phyloP scores from a whole-genome alignment of 169 alveolate genomes.

The Plasmodium cynomolgi region DNA sequence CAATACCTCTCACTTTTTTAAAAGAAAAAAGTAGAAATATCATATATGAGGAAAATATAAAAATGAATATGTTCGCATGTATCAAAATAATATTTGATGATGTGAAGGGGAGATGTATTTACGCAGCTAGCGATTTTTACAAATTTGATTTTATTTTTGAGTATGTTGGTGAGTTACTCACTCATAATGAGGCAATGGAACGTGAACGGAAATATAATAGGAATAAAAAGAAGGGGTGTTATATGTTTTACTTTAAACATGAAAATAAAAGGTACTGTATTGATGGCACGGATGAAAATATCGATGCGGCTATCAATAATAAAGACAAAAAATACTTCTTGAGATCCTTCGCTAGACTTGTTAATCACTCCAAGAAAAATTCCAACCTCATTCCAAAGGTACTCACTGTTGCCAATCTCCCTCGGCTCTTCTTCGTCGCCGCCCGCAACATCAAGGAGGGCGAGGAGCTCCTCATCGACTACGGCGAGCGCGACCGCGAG shows the following conservation, averaged over 20 bases:
- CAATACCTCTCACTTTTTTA: conserved; percentile 27
- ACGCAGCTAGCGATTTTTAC: conserved; percentile 86
- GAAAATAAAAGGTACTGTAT: conserved; percentile 85
- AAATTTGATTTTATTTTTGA: conserved; percentile 89
- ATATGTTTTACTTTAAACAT: conserved; percentile 88
- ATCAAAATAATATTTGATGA: conserved; percentile 54
- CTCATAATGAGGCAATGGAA: conserved; percentile 86
- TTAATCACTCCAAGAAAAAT: conserved; percentile 89
- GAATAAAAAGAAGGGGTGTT: conserved; percentile 80
- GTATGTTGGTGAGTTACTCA: conserved; percentile 88
- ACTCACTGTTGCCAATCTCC: conserved; percentile 75
- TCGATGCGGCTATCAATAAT: conserved; percentile 83
- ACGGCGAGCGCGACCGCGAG: conserved; percentile 90
- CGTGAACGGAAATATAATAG: conserved; percentile 82
- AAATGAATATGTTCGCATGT: conserved; percentile 72
- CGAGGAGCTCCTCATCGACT: conserved; percentile 91
- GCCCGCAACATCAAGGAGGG: conserved; percentile 86
- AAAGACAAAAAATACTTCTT: conserved; percentile 33
- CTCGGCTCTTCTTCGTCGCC: conserved; percentile 87
- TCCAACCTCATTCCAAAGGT: conserved; percentile 88
- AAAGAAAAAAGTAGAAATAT: conserved; percentile 60
- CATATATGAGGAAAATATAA: conserved; percentile 63
- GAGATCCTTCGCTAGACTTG: conserved; percentile 85
- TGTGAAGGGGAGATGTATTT: conserved; percentile 89
- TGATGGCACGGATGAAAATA: conserved; percentile 91